Percentiles rank a stretch among this genome's conserved stretches.
Conservation (phyloP, 306 rosid species). For the Vicia faba region DNA sequence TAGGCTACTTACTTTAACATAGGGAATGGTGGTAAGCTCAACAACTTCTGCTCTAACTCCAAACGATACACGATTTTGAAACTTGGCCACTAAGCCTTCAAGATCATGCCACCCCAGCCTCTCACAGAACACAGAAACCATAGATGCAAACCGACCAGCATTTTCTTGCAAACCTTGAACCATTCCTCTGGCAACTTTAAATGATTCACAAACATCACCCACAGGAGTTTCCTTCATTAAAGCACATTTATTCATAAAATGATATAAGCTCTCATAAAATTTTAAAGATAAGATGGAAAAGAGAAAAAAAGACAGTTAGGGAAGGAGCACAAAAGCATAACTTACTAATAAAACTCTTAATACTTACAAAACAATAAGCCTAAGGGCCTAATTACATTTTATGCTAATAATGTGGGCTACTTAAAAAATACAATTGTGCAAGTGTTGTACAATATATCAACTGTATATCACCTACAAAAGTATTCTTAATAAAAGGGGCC, state of each 20-base stretch:
- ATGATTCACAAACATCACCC: constrained; percentile 84
- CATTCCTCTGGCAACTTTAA: constrained; percentile 96
- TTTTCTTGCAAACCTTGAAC: constrained; percentile 96
- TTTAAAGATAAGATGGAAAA: constrained; percentile 12
- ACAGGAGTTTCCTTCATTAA: constrained; percentile 81
- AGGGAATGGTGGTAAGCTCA: constrained; percentile 93
- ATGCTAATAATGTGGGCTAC: not conserved
- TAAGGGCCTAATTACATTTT: constrained; percentile 13
- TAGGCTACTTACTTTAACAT: constrained; percentile 60
- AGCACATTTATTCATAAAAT: constrained; percentile 24
- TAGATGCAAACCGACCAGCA: constrained; percentile 98
- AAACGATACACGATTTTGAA: constrained; percentile 93
- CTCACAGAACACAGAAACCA: constrained; percentile 93
- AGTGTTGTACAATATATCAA: constrained; percentile 5
- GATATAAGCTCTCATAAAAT: constrained; percentile 13
- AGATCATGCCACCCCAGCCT: constrained; percentile 98
- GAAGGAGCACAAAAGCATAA: constrained; percentile 4
- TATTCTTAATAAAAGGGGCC: too few species aligned
- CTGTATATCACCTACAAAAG: constrained; percentile 1
- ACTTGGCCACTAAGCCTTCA: constrained; percentile 87
- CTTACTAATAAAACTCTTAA: constrained; percentile 20
- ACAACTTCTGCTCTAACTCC: constrained; percentile 96
- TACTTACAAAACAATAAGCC: not conserved
- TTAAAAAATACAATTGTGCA: not conserved
- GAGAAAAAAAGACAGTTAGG: constrained; percentile 7